Base-by-base conservation (phyloP, 2,329 filamentous ascomycete genomes). In the Hypocrella siamensis region DNA sequence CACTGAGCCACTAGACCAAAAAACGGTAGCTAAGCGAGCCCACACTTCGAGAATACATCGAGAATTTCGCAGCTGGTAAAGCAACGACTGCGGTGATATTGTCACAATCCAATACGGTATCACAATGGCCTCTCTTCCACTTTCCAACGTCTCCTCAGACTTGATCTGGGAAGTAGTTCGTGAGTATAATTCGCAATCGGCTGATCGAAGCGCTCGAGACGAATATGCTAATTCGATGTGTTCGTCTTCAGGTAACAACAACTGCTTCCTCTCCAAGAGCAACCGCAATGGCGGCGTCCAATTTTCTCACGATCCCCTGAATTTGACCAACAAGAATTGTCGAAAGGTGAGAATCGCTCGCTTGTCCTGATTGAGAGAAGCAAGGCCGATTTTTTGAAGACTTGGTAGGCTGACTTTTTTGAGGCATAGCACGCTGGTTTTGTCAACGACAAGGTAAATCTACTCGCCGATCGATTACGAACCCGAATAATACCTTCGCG, bases 111-210 rank as follows among this genome's bases (percentile, higher is more conserved):
- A 41, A 42, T 51, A 46, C 48, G 58, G 35, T 40, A 34, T 41
- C 68, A 73, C 60, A 61, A 72, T 73, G 66, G 57, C 61, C 46
- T 55, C 56, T 51, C 67, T 49, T 62, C 59, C 51, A 37, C 65
- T 72, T 48, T 60, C 75, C 51, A 83, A 85, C 69, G 70, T 93
- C 56, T 92, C 85, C 60, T 64, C 77, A 56, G 86, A 94, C 66
- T 72, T 94, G 52, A 67, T 93, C 70, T 96, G 88, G 88, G 79
- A 88, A 74, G 67, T 92, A 61, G 77, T 79, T 71, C 83, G 86
- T 94, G 77, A 63, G 85, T 85, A 75, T n/a, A 17, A n/a, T 17
- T 16, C 16, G 18, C 4, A 36, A 16, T n/a, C n/a, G n/a, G n/a
- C n/a, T n/a, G n/a, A n/a, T n/a, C n/a, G n/a, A n/a, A n/a, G 11